phyloP scores from a whole-genome alignment of 2,329 filamentous ascomycete species.

The Drechslerella stenobrocha region DNA sequence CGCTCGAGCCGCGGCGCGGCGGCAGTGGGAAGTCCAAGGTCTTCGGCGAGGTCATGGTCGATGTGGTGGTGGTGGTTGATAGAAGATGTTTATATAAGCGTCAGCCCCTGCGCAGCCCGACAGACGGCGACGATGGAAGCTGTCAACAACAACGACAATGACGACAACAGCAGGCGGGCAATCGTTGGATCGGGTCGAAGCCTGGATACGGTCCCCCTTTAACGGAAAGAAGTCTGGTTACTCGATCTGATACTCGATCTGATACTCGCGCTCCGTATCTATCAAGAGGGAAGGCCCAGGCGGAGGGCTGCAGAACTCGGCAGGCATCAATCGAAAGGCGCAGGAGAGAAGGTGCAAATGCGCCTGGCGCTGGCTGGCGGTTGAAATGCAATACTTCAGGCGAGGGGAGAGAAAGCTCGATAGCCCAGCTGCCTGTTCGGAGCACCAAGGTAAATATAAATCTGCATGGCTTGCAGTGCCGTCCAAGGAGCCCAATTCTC shows the following conservation, averaged over 20 bases:
- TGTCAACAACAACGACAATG: not conserved
- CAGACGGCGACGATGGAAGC: no score
- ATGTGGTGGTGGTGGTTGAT: not conserved
- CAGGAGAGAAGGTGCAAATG: not conserved
- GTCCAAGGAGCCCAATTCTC: not conserved
- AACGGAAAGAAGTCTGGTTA: not conserved
- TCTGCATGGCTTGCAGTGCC: not conserved
- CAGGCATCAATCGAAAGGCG: not conserved
- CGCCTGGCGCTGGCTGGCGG: not conserved
- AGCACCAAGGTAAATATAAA: slow-evolving; percentile 27
- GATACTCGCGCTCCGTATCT: slow-evolving; percentile 2
- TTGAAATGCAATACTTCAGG: slow-evolving; percentile 10
- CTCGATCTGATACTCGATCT: not conserved
- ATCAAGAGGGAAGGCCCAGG: slow-evolving; percentile 31
- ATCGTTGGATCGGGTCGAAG: not conserved
- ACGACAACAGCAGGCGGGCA: not conserved
- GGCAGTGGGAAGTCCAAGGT: slow-evolving; percentile 44
- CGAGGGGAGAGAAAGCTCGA: not conserved
- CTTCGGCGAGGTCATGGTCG: slow-evolving; percentile 37
- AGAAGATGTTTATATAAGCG: no score
- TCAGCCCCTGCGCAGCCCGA: no score
- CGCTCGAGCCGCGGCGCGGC: slow-evolving; percentile 31
- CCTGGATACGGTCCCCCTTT: not conserved
- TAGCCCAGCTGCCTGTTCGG: not conserved
- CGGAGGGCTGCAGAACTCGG: not conserved